Evolutionary conservation across 2,329 filamentous ascomycete species (phyloP), one percentile per base, ranked within the genome.

Genomic region (Fusarium oxysporum): DNA sequence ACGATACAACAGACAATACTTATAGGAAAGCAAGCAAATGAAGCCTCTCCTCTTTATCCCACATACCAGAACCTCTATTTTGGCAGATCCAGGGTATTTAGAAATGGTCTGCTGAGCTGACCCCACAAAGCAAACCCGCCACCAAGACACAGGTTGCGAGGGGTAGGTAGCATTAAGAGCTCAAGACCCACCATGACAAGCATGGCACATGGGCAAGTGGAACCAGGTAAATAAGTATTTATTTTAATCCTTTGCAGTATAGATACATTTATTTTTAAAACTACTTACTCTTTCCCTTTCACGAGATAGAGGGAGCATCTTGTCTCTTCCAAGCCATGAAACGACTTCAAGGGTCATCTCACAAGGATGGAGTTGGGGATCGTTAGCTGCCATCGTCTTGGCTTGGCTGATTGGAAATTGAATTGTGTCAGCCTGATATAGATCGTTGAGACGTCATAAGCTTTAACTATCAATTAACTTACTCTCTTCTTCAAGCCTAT

Each of bases 361-460:
- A 19, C 10, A 25, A 25, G 8, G 11, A 19, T 8, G 8, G 16
- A 25, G 23, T 19, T 25, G 1, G 23, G 8, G 7, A 8, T 13
- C 33, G 8, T 35, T 35, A 8, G 4, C 17, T 25, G 17, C 17
- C 8, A 28, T 45, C 8, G 4, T 19, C 23, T 13, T 10, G 12
- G 12, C 12, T 47, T 45, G 25, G 12, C 8, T 25, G 14, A 17
- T 6, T 19, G 1, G 4, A 25, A 12, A 17, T 23, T 8, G 5
- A 8, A 3, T 25, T 11, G 2, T 10, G 3, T 3, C 3, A 32
- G 45, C 7, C 21, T 17, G 10, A 4, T 6, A 17, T 11, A 12
- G 17, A n/a, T 32, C 21, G 10, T 9, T 9, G 28, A 32, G 28
- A 2, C 30, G 7, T 17, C 28, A n/a, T 17, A 23, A 32, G 47